Conservation (phyloP, 2,329 filamentous ascomycete genomes). For the Verticillium alfalfae region DNA sequence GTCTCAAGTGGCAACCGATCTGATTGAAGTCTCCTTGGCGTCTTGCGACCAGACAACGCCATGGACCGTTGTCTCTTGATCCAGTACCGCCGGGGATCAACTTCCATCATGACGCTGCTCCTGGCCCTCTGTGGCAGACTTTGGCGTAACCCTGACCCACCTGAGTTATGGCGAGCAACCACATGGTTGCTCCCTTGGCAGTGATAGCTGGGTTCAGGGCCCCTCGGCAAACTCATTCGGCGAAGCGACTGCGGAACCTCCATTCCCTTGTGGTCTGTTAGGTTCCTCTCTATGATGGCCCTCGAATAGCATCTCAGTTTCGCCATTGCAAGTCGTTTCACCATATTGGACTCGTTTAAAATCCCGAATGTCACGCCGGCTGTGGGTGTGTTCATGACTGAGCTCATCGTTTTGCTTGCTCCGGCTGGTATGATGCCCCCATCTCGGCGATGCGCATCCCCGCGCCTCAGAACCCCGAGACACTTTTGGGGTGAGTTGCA, state of each 20-base stretch:
- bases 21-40: constrained; percentile 13
- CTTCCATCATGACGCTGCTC: constrained; percentile 1
- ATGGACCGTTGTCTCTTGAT: constrained; percentile 14
- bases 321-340: not conserved
- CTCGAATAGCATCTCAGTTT: not conserved
- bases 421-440: not conserved
- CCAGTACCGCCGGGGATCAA: constrained; percentile 9
- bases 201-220: not conserved
- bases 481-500: not conserved
- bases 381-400: not conserved
- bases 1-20: constrained; percentile 17
- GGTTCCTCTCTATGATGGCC: not conserved
- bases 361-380: not conserved
- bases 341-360: not conserved
- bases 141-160: not conserved
- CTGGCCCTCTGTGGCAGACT: not conserved
- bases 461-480: not conserved
- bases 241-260: not conserved
- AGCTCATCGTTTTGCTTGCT: not conserved
- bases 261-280: not conserved
- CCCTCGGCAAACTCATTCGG: not conserved
- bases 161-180: not conserved
- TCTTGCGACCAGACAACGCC: constrained; percentile 8
- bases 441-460: not conserved
- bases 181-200: not conserved